Evolutionary conservation across 163 green algal species (phyloP), one percentile per base, ranked within the genome.

Genomic region (Prototheca wickerhamii): DNA sequence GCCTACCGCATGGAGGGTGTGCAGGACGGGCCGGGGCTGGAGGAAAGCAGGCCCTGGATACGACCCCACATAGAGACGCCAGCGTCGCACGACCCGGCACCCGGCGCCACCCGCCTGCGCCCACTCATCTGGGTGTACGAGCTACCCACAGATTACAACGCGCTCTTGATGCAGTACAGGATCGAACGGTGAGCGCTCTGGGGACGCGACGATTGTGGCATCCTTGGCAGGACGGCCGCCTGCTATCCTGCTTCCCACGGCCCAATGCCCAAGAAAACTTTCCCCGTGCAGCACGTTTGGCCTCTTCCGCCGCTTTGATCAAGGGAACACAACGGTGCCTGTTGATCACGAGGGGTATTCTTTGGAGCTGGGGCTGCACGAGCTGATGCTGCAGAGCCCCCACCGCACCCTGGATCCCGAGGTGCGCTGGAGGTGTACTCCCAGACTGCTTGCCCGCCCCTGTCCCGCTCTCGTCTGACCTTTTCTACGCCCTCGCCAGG

Each of bases 371-470:
- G n/a, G n/a, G n/a, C 50, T 86, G 28, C 81, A 89, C 52, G 82
- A 89, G 70, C 58, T 76, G 37, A 58, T 92, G 56, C 71, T 89
- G 69, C 76, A 82, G 54, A 88, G 77, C 64, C 50, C 64, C 4
- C 76, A 91, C 73, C 71, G 85, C 56, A 91, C 87, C 0, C 70
- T 90, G 8, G 76, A 94, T 58, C 80, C 82, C n/a, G 84, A 89
- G 58, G 79, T 84, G 57, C 31, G 46, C 10, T 44, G 37, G n/a
- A n/a, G n/a, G n/a, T n/a, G n/a, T n/a, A n/a, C n/a, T n/a, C n/a
- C n/a, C n/a, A n/a, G n/a, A n/a, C n/a, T n/a, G n/a, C n/a, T n/a
- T n/a, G n/a, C n/a, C n/a, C n/a, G n/a, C n/a, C n/a, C n/a, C n/a
- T n/a, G n/a, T n/a, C n/a, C n/a, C n/a, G n/a, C n/a, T 32, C 23